Evolutionary conservation across 2,329 filamentous ascomycete species (phyloP), one percentile per base, ranked within the genome.

Genomic region (Trichoderma semiorbis): DNA sequence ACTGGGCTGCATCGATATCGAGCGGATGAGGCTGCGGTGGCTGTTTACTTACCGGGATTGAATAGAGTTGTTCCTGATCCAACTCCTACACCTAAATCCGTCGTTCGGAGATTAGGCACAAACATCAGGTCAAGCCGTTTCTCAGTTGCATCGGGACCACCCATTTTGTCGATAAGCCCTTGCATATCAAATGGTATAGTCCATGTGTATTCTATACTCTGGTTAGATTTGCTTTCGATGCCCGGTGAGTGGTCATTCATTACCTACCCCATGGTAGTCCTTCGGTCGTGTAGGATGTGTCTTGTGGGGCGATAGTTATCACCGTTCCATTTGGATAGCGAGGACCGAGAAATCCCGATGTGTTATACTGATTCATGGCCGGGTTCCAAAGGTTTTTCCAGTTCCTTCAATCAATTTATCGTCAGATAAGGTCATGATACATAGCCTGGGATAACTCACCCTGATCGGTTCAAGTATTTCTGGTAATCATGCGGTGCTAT

Each of bases 301-400:
- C 34, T 67, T 71, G 69, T 21, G 69, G 62, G 28, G 16, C 21
- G 12, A 71, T 68, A 6, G 62, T 71, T 14, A 71, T 71, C 34
- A 36, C 18, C 7, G 50, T 71, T 21, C 69, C 69, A 30, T 71
- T 61, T 3, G 69, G 55, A 34, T 47, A n/a, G 14, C 69, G 63
- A 34, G 69, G 69, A 14, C 69, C 63, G 12, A 71, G 69, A 7
- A 71, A 71, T 5, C 69, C 69, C 3, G 63, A 71, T 7, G 63
- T 71, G 72, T 89, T 83, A 64, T 87, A 87, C 16, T 71, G 69
- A 26, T 60, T 68, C 0, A 71, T 84, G 1, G 84, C 78, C 0
- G 82, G 72, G 58, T 88, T 85, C 88, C 87, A 91, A 65, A 89
- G 87, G 65, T 87, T 88, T 26, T 87, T 84, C 89, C 89, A 91